Conservation (phyloP, 345 rosid genomes). For the Citrus glauca region DNA sequence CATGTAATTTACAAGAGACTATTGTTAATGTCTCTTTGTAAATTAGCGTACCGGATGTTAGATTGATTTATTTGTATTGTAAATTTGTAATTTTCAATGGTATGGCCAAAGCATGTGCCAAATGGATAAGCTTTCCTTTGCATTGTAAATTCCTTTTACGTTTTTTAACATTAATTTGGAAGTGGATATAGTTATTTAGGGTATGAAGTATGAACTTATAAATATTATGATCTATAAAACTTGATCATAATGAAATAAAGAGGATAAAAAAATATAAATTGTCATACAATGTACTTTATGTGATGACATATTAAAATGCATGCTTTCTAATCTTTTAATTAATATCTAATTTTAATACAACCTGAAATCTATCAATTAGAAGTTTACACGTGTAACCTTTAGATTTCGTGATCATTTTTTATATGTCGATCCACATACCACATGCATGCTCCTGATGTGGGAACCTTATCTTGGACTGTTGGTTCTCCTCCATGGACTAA, state of each 20-base stretch:
- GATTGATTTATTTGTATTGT: too few relatives aligned
- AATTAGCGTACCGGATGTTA: not conserved
- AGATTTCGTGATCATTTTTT: slow-evolving; percentile 1
- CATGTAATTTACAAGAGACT: not conserved
- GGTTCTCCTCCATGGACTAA: not conserved
- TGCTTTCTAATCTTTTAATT: too few relatives aligned
- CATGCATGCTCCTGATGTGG: not conserved
- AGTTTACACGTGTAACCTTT: not conserved
- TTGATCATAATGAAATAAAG: too few relatives aligned
- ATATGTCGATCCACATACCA: not conserved
- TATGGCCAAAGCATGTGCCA: not conserved
- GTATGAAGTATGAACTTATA: too few relatives aligned
- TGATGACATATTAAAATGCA: not conserved
- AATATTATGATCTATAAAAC: too few relatives aligned
- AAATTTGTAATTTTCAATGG: not conserved
- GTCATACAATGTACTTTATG: not conserved
- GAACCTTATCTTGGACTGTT: slow-evolving; percentile 3
- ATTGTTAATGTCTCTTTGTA: not conserved
- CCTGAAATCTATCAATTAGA: too few relatives aligned
- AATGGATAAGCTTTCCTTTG: not conserved
- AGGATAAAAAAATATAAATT: too few relatives aligned
- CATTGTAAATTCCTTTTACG: not conserved
- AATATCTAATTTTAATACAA: too few relatives aligned
- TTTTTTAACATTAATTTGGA: not conserved
- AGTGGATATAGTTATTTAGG: too few relatives aligned